phyloP scores from a whole-genome alignment of 306 rosid species.

The Prunus fruticosa region DNA sequence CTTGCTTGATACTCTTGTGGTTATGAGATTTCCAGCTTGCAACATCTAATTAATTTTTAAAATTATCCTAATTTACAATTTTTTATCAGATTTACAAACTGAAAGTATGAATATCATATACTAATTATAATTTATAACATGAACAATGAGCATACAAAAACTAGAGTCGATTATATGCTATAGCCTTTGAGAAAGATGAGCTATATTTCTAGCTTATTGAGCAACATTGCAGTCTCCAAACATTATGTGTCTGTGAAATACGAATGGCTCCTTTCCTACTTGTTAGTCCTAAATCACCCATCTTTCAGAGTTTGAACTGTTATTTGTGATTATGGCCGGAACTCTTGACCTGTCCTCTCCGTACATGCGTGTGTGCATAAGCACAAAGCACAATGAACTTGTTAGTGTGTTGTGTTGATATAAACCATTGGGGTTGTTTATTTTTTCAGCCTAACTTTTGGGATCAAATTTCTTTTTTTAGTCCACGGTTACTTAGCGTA shows the following conservation, averaged over 20 bases:
- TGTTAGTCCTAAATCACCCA: background rate
- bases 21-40: constrained; percentile 6
- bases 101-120: background rate
- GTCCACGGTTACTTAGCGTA: background rate
- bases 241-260: background rate
- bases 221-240: background rate
- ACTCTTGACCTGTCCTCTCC: background rate
- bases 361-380: background rate
- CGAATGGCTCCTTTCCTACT: background rate
- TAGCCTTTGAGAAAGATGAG: background rate
- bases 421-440: background rate
- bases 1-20: background rate
- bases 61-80: background rate
- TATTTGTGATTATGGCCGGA: background rate
- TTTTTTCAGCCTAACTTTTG: background rate
- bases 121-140: background rate
- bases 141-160: background rate
- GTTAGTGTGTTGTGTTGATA: background rate
- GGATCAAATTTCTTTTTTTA: background rate
- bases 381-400: background rate
- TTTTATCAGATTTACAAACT: background rate
- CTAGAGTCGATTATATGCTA: background rate
- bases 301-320: background rate
- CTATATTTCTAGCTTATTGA: background rate
- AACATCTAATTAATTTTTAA: background rate